Base-by-base conservation (phyloP, 1,284 basidiomycete genomes). In the Trichosporon sp. region DNA sequence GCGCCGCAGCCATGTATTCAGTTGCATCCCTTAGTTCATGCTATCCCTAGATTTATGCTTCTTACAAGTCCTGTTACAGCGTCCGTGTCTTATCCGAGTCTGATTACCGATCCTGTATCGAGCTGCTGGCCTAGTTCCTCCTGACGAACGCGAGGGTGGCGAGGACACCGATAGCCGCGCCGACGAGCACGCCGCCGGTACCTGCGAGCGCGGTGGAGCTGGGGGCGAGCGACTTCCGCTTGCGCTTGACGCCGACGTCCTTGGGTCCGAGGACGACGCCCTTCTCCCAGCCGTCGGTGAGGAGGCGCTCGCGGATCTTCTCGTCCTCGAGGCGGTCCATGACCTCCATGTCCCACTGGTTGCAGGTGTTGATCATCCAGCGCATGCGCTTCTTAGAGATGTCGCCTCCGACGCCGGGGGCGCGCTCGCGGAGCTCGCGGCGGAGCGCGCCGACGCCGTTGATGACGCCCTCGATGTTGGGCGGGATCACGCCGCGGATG, bases 361-460 rank as follows among this genome's bases (percentile, higher is more conserved):
- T 92, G 83, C 95, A 98, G 4, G 98, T 86, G 67, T 88, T 87
- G 31, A 92, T 89, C 92, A 98, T 98, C 95, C 95, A 98, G 73
- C 87, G 87, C 96, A 99, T 99, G 78, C 96, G 86, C 77, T 77
- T 74, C 72, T 80, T 76, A n/a, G 79, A 79, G 53, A 83, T 66
- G 63, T 73, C 68, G 0, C 83, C 83, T 0, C 92, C 93, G 2
- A 81, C 82, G 70, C 83, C 84, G 0, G 84, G 84, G 4, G 84
- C 86, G n/a, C 80, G 72, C 68, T 83, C 79, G 5, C 87, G 75
- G 65, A 88, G 71, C 74, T 84, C 83, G 7, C 70, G 73, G 8
- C 87, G 72, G 3, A 88, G 74, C 53, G 76, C 75, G 0, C 87
- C 97, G 62, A 97, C 90, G 69, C 88, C 90, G 74, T 87, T 87